Percentiles rank a stretch among this genome's conserved stretches.
Conservation (phyloP, 1,284 basidiomycete species). For the Phenoliferia sp. region DNA sequence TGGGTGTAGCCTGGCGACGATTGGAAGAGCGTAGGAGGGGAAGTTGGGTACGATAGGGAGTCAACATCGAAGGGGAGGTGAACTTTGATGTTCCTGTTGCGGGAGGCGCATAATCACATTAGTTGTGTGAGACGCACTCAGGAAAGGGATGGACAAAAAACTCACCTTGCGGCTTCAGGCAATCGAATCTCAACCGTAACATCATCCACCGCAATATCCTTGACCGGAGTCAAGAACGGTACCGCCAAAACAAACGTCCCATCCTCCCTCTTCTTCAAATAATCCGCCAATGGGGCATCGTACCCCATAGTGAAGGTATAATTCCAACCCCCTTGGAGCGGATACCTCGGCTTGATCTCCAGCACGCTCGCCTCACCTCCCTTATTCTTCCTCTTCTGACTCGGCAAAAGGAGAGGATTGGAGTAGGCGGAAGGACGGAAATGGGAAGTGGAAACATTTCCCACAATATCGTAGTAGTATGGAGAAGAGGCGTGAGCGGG, state of each 20-base stretch:
- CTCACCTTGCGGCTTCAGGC: slow-evolving; percentile 90
- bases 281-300: slow-evolving; percentile 73
- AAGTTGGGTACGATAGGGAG: slow-evolving; percentile 55
- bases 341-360: slow-evolving; percentile 85
- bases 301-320: slow-evolving; percentile 92
- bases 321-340: slow-evolving; percentile 95
- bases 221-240: slow-evolving; percentile 78
- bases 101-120: background rate
- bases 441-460: slow-evolving; percentile 92
- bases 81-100: slow-evolving; percentile 65
- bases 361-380: slow-evolving; percentile 49
- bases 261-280: slow-evolving; percentile 50
- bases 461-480: slow-evolving; percentile 86
- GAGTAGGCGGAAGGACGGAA: slow-evolving; percentile 56
- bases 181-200: slow-evolving; percentile 74
- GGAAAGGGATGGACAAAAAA: slow-evolving; percentile 17
- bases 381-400: slow-evolving; percentile 29
- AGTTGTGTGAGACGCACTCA: background rate
- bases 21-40: slow-evolving; percentile 36
- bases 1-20: slow-evolving; percentile 38
- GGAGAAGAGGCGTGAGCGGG: slow-evolving; percentile 73
- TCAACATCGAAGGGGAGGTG: slow-evolving; percentile 71
- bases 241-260: slow-evolving; percentile 63
- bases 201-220: slow-evolving; percentile 74
- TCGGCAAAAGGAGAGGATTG: slow-evolving; percentile 44